Evolutionary conservation across 805 yeast genomes (phyloP).

Genomic region (Candida sithepensis): DNA sequence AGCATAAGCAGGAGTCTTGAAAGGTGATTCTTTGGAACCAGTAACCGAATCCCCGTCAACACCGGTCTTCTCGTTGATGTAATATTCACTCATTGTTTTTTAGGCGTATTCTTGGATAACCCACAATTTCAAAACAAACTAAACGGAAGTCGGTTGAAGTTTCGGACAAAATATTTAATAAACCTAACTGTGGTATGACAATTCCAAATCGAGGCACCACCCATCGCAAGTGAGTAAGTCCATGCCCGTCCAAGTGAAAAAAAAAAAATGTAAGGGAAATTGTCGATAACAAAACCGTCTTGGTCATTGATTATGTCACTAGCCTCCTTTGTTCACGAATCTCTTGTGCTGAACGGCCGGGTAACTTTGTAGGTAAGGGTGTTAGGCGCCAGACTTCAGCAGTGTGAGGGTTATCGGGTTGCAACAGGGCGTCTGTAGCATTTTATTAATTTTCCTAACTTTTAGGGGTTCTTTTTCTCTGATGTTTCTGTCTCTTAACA

Average conservation of each 20-base stretch:
- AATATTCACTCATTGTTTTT: conserved; percentile 34
- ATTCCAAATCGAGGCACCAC: not conserved
- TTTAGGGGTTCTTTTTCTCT: no score
- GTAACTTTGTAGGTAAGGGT: not conserved
- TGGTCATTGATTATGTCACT: not conserved
- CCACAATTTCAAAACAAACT: not conserved
- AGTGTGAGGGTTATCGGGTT: no score
- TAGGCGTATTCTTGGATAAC: conserved; percentile 1
- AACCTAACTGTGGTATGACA: no score
- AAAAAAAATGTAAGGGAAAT: not conserved
- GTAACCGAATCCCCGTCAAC: conserved; percentile 51
- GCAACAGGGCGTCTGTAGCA: no score
- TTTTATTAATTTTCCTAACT: no score
- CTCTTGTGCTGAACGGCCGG: not conserved
- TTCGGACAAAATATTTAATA: not conserved
- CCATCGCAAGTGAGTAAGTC: not conserved
- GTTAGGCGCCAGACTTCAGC: no score
- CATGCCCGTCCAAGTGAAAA: not conserved
- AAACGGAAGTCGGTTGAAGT: not conserved
- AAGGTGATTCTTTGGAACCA: conserved; percentile 73
- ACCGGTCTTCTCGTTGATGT: conserved; percentile 75
- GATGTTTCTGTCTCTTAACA: no score
- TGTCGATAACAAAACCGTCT: not conserved
- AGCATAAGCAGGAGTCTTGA: conserved; percentile 82
- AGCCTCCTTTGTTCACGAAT: no score